Base-by-base conservation (phyloP, 345 rosid genomes). In the Clarkia xantiana region DNA sequence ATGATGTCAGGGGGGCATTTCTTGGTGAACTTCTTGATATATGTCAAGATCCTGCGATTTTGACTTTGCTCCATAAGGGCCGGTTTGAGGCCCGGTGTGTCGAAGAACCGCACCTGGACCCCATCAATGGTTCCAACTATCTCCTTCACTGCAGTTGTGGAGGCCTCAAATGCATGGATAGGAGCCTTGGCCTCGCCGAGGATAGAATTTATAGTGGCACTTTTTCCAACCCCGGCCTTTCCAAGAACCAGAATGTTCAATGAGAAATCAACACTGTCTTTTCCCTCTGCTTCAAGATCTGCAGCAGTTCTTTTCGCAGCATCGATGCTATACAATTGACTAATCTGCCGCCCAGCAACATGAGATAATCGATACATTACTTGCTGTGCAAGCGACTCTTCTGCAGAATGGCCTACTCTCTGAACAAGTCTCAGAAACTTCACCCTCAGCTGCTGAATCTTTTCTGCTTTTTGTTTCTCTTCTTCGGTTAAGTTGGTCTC, bases 211-310 rank as follows among this genome's bases (percentile, higher is more conserved):
- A 83, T 75, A 19, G 89, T 83, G 48, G 98, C 91, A 64, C 98
- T 90, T 65, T 91, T 91, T 9, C 96, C 98, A 58, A 86, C 94
- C 46, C 98, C 94, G 9, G 91, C 70, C 70, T 91, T 86, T 49
- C 96, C 98, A 42, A 91, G 80, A 53, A 79, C 94, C 65, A 91
- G 68, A 61, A 86, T 73, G 73, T 76, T 91, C 68, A 86, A 55
- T 53, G 87, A 70, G 64, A 83, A 75, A 64, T 68, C 53, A 49
- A 86, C 67, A 54, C 79, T 84, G 60, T 81, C 80, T 41, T 64
- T 71, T 44, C 73, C 68, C 64, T 76, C 81, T 17, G 67, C 69
- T 63, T 91, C 98, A 62, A 71, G 80, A 71, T 81, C 80, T 40
- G 70, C 54, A 62, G 98, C 93, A 58, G 55, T 65, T 58, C 62